phyloP scores from a whole-genome alignment of 306 rosid species.

The Begonia fuchsioides region DNA sequence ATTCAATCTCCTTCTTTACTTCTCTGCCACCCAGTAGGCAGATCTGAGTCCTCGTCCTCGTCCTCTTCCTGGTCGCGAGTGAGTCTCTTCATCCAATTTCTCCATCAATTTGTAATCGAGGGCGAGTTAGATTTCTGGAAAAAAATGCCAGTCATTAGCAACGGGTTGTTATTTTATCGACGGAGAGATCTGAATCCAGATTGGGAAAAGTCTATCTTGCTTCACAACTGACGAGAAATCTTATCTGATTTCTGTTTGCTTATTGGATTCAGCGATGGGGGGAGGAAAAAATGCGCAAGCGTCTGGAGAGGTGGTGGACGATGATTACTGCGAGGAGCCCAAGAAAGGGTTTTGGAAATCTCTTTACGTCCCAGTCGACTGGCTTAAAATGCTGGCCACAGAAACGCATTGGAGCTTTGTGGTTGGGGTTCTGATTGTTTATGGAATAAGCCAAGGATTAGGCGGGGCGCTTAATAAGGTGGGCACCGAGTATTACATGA shows the following conservation, averaged over 20 bases:
- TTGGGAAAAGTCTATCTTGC: too few relatives aligned
- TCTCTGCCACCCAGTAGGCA: too few relatives aligned
- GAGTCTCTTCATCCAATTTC: too few relatives aligned
- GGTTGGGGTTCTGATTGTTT: constrained; percentile 53
- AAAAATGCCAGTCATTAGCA: too few relatives aligned
- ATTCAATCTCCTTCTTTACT: too few relatives aligned
- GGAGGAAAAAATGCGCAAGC: constrained; percentile 24
- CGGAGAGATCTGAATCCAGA: too few relatives aligned
- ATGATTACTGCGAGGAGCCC: constrained; percentile 12
- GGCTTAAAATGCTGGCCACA: constrained; percentile 56
- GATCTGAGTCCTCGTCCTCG: too few relatives aligned
- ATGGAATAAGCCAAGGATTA: constrained; percentile 83
- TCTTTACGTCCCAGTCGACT: constrained; percentile 30
- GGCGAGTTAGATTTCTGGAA: too few relatives aligned
- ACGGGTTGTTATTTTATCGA: too few relatives aligned
- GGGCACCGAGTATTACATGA: constrained; percentile 79
- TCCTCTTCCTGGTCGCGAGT: not conserved
- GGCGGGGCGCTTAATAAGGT: constrained; percentile 73
- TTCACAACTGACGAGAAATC: too few relatives aligned
- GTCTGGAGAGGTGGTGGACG: constrained; percentile 12
- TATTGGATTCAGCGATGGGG: constrained; percentile 15
- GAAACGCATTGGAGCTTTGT: constrained; percentile 97
- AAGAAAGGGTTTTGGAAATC: constrained; percentile 21
- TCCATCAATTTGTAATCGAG: too few relatives aligned
- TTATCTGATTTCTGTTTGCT: too few relatives aligned